Evolutionary conservation across 768 basidiomycete genomes (phyloP).

Genomic region (Agaricus sinodeliciosus): DNA sequence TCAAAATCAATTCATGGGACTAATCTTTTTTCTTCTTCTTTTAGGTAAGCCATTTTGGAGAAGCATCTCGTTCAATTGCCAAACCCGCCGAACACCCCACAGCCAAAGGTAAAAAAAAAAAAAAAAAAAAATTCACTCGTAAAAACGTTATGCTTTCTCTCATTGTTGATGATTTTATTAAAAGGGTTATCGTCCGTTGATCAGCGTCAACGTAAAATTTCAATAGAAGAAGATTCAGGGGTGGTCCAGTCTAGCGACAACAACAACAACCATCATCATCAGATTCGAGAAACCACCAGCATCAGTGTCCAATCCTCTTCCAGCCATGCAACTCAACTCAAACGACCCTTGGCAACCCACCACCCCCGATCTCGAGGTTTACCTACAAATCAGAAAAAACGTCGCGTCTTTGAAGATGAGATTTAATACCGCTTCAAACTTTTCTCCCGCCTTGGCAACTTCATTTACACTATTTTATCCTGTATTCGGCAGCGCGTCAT

Average conservation of each 20-base stretch:
- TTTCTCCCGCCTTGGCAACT: background rate
- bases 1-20: too few species aligned
- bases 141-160: background rate
- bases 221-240: background rate
- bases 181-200: background rate
- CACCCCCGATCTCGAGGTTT: background rate
- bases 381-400: background rate
- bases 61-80: background rate
- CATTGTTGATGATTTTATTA: background rate
- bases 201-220: background rate
- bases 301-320: too few species aligned
- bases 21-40: background rate
- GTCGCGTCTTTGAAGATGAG: background rate
- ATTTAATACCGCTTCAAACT: background rate
- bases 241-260: background rate
- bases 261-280: background rate
- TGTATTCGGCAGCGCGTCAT: too few species aligned
- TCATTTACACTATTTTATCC: too few species aligned
- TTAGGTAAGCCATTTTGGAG: background rate
- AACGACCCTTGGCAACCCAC: background rate
- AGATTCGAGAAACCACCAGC: too few species aligned
- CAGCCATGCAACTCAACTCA: background rate
- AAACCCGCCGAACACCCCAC: background rate
- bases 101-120: too few species aligned
- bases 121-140: background rate